Base-by-base conservation (phyloP, 495 filamentous ascomycete genomes). In the Astrocystis sublimbata region DNA sequence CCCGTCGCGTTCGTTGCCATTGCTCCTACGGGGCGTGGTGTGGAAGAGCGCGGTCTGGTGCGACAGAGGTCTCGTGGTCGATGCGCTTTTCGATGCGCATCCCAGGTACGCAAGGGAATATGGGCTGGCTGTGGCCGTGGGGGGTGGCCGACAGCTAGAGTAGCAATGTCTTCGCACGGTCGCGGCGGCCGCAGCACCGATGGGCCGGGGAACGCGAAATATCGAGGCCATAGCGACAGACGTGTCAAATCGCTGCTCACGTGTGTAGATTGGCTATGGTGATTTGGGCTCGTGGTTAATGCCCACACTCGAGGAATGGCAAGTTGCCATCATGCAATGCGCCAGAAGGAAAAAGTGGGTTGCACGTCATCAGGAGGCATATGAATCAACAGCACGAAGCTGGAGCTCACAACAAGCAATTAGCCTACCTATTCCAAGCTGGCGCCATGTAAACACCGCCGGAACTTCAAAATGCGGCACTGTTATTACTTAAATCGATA, bases 171-270 rank as follows among this genome's bases (percentile, higher is more conserved):
- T 43, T 58, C 64, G 61, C 30, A 68, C 42, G 21, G 55, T 40
- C 6, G 68, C 46, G 8, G 60, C 30, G 19, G 64, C 45, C 58
- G 51, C 59, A 24, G 47, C 36, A 26, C 28, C 63, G 7, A 61
- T 26, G 49, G 58, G 58, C 45, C 68, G 68, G 58, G 53, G 58
- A 4, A 63, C n/a, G 45, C 68, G 68, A 45, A 46, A 46, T 30
- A 54, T 47, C 23, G 65, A 70, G 54, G 58, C 60, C 70, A 72
- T 72, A 28, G 35, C 57, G 59, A 65, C 59, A 23, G 57, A 57
- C 46, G 3, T 21, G 56, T 10, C 65, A 23, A 51, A 17, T 53
- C 65, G 63, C 24, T 45, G 41, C 50, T 56, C 42, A 45, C 10
- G 49, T 6, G 28, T 12, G 23, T 50, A 7, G 4, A 50, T n/a